Evolutionary conservation across 345 rosid genomes (phyloP), one percentile per base, ranked within the genome.

Genomic region (Barbarea vulgaris): DNA sequence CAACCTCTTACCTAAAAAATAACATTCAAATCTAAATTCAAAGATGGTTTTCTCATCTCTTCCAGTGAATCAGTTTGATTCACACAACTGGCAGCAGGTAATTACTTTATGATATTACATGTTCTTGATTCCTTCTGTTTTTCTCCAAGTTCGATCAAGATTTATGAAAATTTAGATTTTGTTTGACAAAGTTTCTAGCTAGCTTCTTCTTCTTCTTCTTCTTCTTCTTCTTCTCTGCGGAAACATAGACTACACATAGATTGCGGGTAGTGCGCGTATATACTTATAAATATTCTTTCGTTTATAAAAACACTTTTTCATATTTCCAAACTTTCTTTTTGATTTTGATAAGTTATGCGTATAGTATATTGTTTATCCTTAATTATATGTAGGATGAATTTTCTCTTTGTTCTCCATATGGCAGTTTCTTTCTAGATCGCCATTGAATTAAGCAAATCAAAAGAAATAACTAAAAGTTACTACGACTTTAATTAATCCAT

Each of bases 61-160:
- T 61, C 78, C 75, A 47, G 12, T 80, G 53, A 58, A 67, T 56
- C 79, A 68, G 42, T 73, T 68, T 65, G 77, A 77, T 69, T 63
- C 77, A 65, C 56, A 41, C 13, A 59, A 78, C 51, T 78, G 73
- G 81, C 81, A 77, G 25, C 80, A 78, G 81, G 77, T 78, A 59
- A 78, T 39, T 48, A 48, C 3, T 57, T n/a, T 70, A 30, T 68
- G 19, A 57, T 60, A 41, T 30, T 39, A 55, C 11, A 62, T 57
- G 64, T 47, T 71, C 55, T 57, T 77, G 64, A 46, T 70, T 41
- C 33, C 7, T 54, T 56, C 34, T 37, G 10, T 33, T 31, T 17
- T 12, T 15, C 47, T 74, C 28, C 63, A 73, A 54, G 52, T 56
- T 74, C 24, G 67, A 48, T 74, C 60, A 48, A 21, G 9, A 30